Conservation (phyloP, 2,329 filamentous ascomycete genomes). For the Talaromyces atroroseus region DNA sequence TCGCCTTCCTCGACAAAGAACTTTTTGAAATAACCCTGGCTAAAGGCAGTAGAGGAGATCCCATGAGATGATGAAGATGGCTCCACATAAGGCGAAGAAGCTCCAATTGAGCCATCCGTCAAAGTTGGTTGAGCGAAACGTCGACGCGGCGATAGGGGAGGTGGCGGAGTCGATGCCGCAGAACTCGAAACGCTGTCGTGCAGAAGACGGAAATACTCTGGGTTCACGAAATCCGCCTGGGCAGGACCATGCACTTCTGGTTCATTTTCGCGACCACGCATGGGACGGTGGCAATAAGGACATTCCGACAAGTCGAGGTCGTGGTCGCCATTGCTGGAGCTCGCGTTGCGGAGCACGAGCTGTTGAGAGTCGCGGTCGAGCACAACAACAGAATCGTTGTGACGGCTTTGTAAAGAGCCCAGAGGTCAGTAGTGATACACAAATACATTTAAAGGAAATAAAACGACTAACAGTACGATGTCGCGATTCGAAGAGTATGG, state of each 20-base stretch:
- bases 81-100: background rate
- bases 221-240: slow-evolving; percentile 70
- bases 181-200: slow-evolving; percentile 53
- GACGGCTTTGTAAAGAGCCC: slow-evolving; percentile 57
- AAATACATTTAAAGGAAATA: background rate
- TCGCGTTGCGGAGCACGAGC: slow-evolving; percentile 68
- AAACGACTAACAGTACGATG: slow-evolving; percentile 38
- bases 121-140: slow-evolving; percentile 43
- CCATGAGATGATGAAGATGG: slow-evolving; percentile 54
- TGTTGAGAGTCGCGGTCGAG: slow-evolving; percentile 80
- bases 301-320: slow-evolving; percentile 58
- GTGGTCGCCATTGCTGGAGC: slow-evolving; percentile 33
- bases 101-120: slow-evolving; percentile 25
- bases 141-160: slow-evolving; percentile 46
- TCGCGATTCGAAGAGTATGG: slow-evolving; percentile 40
- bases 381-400: slow-evolving; percentile 87
- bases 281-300: slow-evolving; percentile 81
- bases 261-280: slow-evolving; percentile 46
- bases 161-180: slow-evolving; percentile 34
- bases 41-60: slow-evolving; percentile 83
- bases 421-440: background rate
- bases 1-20: slow-evolving; percentile 89
- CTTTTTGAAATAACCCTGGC: slow-evolving; percentile 82
- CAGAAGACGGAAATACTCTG: slow-evolving; percentile 93
- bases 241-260: slow-evolving; percentile 27